Conservation (phyloP, 441 rosid species). For the Populus hybrid region DNA sequence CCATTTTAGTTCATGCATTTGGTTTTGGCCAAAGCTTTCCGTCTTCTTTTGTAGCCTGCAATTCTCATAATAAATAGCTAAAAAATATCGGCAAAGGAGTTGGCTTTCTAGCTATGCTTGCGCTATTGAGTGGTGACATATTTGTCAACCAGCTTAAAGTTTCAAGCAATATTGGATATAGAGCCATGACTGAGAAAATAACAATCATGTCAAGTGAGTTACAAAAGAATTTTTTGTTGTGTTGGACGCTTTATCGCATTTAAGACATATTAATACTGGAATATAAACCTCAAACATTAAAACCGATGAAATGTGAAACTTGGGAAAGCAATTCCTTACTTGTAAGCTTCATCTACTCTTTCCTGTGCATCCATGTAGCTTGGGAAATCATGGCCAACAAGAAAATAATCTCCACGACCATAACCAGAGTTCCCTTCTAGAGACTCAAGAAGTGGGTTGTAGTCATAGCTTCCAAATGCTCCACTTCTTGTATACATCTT, state of each 20-base stretch:
- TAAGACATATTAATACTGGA: neutral
- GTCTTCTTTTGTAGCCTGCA: neutral
- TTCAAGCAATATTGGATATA: neutral
- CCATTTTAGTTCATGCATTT: neutral
- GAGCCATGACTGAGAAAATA: neutral
- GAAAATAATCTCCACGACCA: conserved; percentile 93
- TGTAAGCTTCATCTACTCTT: conserved; percentile 78
- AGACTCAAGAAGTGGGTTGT: conserved; percentile 81
- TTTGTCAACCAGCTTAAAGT: neutral
- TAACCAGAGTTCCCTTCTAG: conserved; percentile 87
- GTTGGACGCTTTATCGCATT: neutral
- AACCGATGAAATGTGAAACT: neutral
- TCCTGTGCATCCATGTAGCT: conserved; percentile 85
- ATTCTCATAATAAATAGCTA: neutral
- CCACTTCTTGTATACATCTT: conserved; percentile 80
- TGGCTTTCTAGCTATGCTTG: neutral
- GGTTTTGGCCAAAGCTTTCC: neutral
- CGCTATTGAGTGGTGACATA: neutral
- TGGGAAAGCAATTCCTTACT: conserved; percentile 39
- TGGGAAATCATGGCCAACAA: conserved; percentile 84
- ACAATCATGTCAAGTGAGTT: neutral
- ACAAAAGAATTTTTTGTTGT: neutral
- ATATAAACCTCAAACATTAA: neutral
- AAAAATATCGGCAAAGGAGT: neutral
- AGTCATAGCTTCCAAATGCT: conserved; percentile 81